Evolutionary conservation across 2,329 filamentous ascomycete genomes (phyloP).

Genomic region (Clonostachys sp.): DNA sequence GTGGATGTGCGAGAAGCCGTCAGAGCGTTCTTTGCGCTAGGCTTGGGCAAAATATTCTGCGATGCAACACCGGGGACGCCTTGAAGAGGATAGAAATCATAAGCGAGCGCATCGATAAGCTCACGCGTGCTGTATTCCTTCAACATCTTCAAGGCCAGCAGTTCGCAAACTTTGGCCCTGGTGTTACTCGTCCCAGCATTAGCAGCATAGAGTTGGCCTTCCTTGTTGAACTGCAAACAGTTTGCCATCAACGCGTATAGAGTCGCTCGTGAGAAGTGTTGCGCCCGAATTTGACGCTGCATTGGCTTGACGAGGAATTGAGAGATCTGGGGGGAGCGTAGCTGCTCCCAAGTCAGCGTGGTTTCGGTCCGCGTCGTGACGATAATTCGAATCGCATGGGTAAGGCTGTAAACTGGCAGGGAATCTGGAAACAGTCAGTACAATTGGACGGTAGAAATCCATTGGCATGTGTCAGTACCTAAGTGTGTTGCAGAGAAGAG

Average conservation of each 20-base stretch:
- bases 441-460: neutral
- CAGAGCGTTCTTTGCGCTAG: conserved; percentile 38
- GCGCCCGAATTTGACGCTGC: conserved; percentile 78
- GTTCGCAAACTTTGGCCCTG: conserved; percentile 82
- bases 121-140: conserved; percentile 88
- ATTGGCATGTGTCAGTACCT: conserved; percentile 39
- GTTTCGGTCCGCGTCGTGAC: conserved; percentile 86
- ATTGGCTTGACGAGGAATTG: conserved; percentile 96
- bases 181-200: conserved; percentile 82
- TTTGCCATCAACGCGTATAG: conserved; percentile 91
- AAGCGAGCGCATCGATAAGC: conserved; percentile 88
- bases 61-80: conserved; percentile 51
- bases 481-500: conserved; percentile 78
- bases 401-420: conserved; percentile 84
- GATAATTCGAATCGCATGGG: conserved; percentile 82
- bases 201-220: conserved; percentile 74
- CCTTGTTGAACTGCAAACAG: conserved; percentile 87
- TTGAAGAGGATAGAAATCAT: conserved; percentile 91
- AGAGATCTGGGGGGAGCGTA: conserved; percentile 91
- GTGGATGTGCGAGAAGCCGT: conserved; percentile 78
- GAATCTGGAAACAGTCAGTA: conserved; percentile 52
- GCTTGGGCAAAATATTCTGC: neutral
- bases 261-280: conserved; percentile 82
- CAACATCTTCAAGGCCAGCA: conserved; percentile 82
- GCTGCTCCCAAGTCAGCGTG: conserved; percentile 88